Conservation (phyloP, 2,329 filamentous ascomycete genomes). For the Fusarium sp. region DNA sequence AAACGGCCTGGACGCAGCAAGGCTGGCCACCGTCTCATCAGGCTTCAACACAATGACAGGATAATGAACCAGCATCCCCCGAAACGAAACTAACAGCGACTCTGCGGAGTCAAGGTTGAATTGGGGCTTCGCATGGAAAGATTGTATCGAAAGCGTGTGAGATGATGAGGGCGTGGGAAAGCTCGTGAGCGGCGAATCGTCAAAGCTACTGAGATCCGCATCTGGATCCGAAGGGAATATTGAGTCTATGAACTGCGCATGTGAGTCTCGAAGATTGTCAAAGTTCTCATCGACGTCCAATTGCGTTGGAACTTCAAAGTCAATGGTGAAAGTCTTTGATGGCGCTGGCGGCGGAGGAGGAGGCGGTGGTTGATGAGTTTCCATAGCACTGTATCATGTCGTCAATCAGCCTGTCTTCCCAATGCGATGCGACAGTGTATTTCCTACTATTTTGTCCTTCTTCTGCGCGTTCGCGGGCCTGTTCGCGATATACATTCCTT, state of each 20-base stretch:
- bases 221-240: constrained; percentile 48
- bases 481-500: constrained; percentile 63
- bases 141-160: constrained; percentile 48
- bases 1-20: constrained; percentile 60
- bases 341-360: constrained; percentile 47
- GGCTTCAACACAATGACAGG: constrained; percentile 55
- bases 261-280: constrained; percentile 54
- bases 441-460: constrained; percentile 53
- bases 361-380: constrained; percentile 34
- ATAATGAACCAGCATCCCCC: constrained; percentile 53
- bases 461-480: constrained; percentile 59
- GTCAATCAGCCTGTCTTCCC: background rate
- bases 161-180: constrained; percentile 44
- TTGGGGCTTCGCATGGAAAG: constrained; percentile 57
- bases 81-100: constrained; percentile 55
- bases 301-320: constrained; percentile 57
- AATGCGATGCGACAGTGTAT: background rate
- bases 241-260: constrained; percentile 54
- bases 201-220: constrained; percentile 11
- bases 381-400: constrained; percentile 24
- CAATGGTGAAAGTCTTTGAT: constrained; percentile 62
- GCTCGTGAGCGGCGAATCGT: constrained; percentile 33
- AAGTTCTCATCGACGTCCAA: constrained; percentile 52
- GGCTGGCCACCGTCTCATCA: constrained; percentile 53
- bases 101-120: constrained; percentile 65